Base-by-base conservation (phyloP, 176 grass and related monocot genomes). In the Oryza brachyantha region DNA sequence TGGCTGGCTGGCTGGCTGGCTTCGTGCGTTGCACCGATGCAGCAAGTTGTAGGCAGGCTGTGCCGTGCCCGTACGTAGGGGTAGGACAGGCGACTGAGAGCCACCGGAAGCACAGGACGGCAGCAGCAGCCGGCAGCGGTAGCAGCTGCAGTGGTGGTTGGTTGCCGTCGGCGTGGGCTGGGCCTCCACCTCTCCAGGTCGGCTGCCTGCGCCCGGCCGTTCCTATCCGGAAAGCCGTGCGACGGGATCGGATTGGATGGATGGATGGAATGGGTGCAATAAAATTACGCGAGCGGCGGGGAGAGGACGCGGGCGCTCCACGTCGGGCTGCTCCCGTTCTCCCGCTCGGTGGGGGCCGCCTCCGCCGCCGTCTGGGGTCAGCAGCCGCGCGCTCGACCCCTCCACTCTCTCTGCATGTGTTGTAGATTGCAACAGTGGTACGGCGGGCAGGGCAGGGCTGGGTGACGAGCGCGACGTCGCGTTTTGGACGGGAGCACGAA, bases 281-380 rank as follows among this genome's bases (percentile, higher is more conserved):
- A 48, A 19, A 31, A 25, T 7, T n/a, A 70, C 22, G n/a, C 8
- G 63, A 24, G 5, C 39, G 29, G 16, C 2, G 32, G 37, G 39
- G 39, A 77, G 57, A 75, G 91, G 84, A 62, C 50, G 22, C 28
- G 46, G 29, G 76, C 67, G 21, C 55, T 84, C 84, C 87, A 93
- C 87, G 90, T 89, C 84, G 41, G 50, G 7, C 0, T 9, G 37
- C 75, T 57, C 57, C 63, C 5, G 1, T 28, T 42, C 48, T 42
- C 61, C 50, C 79, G 25, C 62, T 70, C 36, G 50, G 21, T 76
- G 63, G 48, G 74, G 34, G 55, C 45, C 8, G 7, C 42, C 32
- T 67, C 12, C 24, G 45, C 46, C 45, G 28, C 39, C 54, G 29
- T 32, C 68, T 24, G 54, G 70, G 25, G 65, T 72, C 79, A 82